Conservation (phyloP, 306 rosid genomes). For the Corylus avellana region DNA sequence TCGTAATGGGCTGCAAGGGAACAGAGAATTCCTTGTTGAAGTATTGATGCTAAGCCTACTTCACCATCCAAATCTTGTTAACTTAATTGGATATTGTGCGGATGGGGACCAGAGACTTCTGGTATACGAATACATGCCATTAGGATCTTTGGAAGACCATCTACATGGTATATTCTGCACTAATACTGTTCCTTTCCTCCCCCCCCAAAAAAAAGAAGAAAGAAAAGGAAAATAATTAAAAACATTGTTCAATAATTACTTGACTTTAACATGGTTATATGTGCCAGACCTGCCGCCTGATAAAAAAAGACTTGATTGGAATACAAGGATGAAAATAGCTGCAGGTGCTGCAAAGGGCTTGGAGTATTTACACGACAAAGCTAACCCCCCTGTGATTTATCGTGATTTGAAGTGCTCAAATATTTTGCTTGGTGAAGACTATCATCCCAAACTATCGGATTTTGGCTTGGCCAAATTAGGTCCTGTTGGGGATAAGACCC, state of each 20-base stretch:
- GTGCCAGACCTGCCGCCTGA: slow-evolving; percentile 55
- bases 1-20: slow-evolving; percentile 63
- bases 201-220: background rate
- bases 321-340: slow-evolving; percentile 57
- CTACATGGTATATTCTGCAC: slow-evolving; percentile 41
- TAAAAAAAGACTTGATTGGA: slow-evolving; percentile 53
- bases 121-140: slow-evolving; percentile 60
- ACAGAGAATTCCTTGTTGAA: slow-evolving; percentile 62
- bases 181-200: background rate
- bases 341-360: slow-evolving; percentile 64
- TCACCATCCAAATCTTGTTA: slow-evolving; percentile 63
- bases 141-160: slow-evolving; percentile 61
- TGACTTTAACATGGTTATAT: slow-evolving; percentile 17
- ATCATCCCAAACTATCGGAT: slow-evolving; percentile 57
- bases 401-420: slow-evolving; percentile 62
- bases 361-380: slow-evolving; percentile 59
- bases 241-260: background rate
- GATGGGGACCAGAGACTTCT: slow-evolving; percentile 65
- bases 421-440: slow-evolving; percentile 48
- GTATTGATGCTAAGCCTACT: slow-evolving; percentile 59
- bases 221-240: background rate
- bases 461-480: slow-evolving; percentile 64
- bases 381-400: slow-evolving; percentile 60
- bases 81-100: slow-evolving; percentile 59
- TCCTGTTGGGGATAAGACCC: slow-evolving; percentile 65